Evolutionary conservation across 768 basidiomycete species (phyloP), one percentile per base, ranked within the genome.

Genomic region (Suillus discolor): DNA sequence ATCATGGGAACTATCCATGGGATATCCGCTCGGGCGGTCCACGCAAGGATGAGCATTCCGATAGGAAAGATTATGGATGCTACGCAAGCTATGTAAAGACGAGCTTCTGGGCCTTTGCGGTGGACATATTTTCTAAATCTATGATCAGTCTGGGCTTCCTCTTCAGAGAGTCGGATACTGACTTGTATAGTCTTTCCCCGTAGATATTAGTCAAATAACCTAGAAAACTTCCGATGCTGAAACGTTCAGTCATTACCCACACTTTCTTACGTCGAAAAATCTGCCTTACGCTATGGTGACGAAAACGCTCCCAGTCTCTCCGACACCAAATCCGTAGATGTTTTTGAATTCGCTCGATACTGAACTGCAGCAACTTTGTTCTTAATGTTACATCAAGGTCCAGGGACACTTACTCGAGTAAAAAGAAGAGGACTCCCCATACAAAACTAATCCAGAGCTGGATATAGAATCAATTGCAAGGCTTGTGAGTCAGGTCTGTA

Each of bases 11-110:
- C 85, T 45, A 89, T 84, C 91, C 91, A 93, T 63, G 81, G 83
- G 3, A 91, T 79, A 16, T 68, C 70, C 0, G 82, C 64, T 66
- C 80, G 85, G 15, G 87, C 84, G 4, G 88, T 86, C 87, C 89
- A 92, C 0, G 88, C 90, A 68, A 88, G 93, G 36, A 92, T 85
- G 75, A 91, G 84, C 83, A 90, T 87, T n/a, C 84, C 85, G 0
- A 74, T 67, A 0, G 89, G 89, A 55, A 89, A 78, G 15, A 87
- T 69, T 49, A 89, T 51, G 0, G 81, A 84, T 0, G 86, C 87
- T 41, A 81, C 72, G 68, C 88, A 88, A 13, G 88, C 82, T 25
- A 79, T 74, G 66, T 84, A 88, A 28, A 91, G 77, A 15, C 90
- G 83, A 7, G 90, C 89, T 76, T 91, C 89, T 6, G 78, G 83